Percentiles rank a stretch among this genome's conserved stretches.
These are phyloP conservation scores for Jatropha multifida DNA, from an alignment of 441 rosid genomes.

Conservation along the genomic window DNA sequence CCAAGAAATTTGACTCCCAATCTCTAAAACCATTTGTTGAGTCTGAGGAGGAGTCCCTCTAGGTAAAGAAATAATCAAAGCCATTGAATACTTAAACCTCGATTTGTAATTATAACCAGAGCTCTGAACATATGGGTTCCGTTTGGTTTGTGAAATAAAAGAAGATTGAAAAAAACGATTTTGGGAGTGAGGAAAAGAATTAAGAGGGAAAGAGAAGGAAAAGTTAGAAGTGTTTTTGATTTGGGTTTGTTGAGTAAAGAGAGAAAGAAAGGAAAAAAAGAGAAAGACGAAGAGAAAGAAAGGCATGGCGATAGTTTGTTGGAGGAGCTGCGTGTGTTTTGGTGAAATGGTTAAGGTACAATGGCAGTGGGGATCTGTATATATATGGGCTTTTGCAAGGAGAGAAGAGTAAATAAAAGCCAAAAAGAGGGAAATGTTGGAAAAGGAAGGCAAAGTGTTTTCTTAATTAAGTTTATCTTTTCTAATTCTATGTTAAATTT, in stretches of 20 bases:
- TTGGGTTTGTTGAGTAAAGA: constrained; percentile 6
- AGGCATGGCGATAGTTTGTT: neutral
- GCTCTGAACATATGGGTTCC: constrained; percentile 1
- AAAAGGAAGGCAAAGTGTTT: constrained; percentile 35
- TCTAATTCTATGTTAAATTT: too few species aligned
- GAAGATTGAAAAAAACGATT: constrained; percentile 30
- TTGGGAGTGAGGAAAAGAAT: constrained; percentile 23
- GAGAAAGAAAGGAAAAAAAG: constrained; percentile 12
- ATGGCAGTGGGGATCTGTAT: constrained; percentile 1
- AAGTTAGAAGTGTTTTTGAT: constrained; percentile 4
- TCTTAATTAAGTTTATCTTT: constrained; percentile 25
- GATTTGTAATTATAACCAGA: constrained; percentile 36
- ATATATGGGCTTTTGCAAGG: constrained; percentile 14
- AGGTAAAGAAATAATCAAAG: constrained; percentile 56
- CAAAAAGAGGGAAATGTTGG: neutral
- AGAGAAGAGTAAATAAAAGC: neutral
- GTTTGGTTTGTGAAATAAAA: constrained; percentile 22
- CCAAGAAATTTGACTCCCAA: constrained; percentile 80
- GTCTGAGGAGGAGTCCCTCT: constrained; percentile 76
- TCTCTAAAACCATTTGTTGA: constrained; percentile 69
- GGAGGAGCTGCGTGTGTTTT: too few species aligned
- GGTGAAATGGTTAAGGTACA: too few species aligned
- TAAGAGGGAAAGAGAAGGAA: constrained; percentile 52
- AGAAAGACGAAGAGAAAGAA: neutral
- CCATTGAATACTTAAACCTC: constrained; percentile 60